Evolutionary conservation across 1,284 basidiomycete genomes (phyloP), one percentile per base, ranked within the genome.

Genomic region (Inonotus obliquus): DNA sequence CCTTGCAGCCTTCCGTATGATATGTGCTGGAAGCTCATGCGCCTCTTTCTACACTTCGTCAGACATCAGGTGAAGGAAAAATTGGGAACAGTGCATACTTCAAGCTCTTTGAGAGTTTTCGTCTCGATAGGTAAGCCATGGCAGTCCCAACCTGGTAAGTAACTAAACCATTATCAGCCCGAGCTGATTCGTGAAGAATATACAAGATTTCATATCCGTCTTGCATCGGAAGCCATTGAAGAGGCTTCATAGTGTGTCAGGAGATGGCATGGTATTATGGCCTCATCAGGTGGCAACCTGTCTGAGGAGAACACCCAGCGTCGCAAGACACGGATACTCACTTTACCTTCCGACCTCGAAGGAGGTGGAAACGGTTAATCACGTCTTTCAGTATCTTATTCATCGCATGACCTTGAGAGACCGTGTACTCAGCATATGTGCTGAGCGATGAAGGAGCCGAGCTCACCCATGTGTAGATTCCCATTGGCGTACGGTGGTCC

Each of bases 401-500:
- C 65, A 99, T 75, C 0, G 96, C 95, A 73, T 99, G 97, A 1
- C 96, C 96, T 96, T 66, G 13, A 27, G 23, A 44, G 48, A 54
- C 47, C 38, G 35, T 25, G 38, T 47, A 29, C 11, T 54, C 54
- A 48, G 54, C 35, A 32, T 25, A 2, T 32, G 17, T 49, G 41
- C 49, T 9, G 9, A 47, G 38, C 49, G n/a, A 27, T 27, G 14
- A 63, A 41, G 5, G 17, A 21, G 19, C 13, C 25, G 29, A 21
- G 70, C 81, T 66, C 66, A 94, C 95, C 96, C 79, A 96, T 95
- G 71, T 99, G 97, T 52, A 99, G 76, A 68, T 92, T 83, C 0
- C 97, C 97, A 72, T 99, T 99, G 1, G 97, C 97, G 69, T 99
- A 99, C 0, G 96, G 97, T 23, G 97, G 97, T 0, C 97, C 97